These are phyloP conservation scores for Ettlia oleoabundans DNA, from an alignment of 139 green algal genomes.

Conservation along the genomic window DNA sequence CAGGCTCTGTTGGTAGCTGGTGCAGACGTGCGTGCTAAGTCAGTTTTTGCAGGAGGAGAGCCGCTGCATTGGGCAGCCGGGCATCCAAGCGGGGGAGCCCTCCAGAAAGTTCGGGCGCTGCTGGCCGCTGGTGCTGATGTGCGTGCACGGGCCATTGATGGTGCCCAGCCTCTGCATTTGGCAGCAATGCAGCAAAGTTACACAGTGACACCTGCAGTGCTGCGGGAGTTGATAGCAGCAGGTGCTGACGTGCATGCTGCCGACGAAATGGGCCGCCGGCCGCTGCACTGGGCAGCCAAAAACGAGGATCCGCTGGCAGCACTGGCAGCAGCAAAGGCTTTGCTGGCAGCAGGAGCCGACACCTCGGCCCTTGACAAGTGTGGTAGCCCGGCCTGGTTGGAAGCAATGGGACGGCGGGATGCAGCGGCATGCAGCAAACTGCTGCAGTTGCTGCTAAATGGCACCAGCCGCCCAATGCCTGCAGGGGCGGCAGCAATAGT, in stretches of 20 bases:
- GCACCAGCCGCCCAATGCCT: neutral
- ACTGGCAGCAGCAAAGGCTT: neutral
- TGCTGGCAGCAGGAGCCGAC: neutral
- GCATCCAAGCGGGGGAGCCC: too few relatives aligned
- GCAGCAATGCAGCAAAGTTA: neutral
- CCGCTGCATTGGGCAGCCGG: neutral
- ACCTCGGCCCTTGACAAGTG: neutral
- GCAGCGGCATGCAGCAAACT: neutral
- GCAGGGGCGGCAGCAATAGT: too few relatives aligned
- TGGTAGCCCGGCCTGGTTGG: neutral
- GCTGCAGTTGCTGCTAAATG: neutral
- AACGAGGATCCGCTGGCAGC: neutral
- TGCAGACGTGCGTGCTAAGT: neutral
- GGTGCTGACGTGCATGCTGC: neutral
- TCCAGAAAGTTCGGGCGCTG: neutral
- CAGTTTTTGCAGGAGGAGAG: neutral
- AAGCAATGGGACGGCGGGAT: neutral
- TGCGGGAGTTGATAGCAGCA: neutral
- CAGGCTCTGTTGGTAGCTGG: neutral
- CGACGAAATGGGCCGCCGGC: neutral
- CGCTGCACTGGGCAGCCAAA: neutral
- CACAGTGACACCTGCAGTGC: neutral
- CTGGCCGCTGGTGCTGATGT: neutral
- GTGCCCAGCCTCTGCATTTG: neutral
- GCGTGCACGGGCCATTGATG: neutral